These are phyloP conservation scores for Leccinum truebloodii DNA, from an alignment of 768 basidiomycete species.

Conservation along the genomic window DNA sequence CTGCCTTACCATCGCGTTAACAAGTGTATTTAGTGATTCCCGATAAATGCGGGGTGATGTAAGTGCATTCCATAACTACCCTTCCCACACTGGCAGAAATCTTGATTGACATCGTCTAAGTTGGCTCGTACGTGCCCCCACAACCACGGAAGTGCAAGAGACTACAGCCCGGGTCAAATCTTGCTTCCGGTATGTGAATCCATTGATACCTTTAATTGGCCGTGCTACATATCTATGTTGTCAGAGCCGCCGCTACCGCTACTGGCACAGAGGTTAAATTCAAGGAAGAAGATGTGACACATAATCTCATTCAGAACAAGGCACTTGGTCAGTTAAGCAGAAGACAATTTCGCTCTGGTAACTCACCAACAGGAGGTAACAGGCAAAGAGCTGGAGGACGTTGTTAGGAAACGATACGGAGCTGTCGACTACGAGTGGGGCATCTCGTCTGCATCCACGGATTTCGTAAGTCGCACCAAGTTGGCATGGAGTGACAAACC, in stretches of 20 bases:
- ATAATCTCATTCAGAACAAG: constrained; percentile 67
- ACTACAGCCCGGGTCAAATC: constrained; percentile 61
- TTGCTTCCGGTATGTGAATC: constrained; percentile 64
- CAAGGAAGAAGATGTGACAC: constrained; percentile 34
- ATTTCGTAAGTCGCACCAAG: constrained; percentile 60
- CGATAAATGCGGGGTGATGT: constrained; percentile 71
- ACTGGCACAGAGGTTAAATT: constrained; percentile 61
- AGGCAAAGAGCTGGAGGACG: constrained; percentile 52
- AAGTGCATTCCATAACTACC: constrained; percentile 34
- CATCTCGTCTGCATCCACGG: constrained; percentile 72
- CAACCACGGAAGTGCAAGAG: constrained; percentile 55
- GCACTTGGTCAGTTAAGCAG: constrained; percentile 45
- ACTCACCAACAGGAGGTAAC: constrained; percentile 9
- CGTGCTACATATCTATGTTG: neutral
- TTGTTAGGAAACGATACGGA: constrained; percentile 61
- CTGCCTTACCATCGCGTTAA: neutral
- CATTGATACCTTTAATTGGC: neutral
- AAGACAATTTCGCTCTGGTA: constrained; percentile 41
- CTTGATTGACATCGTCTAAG: constrained; percentile 31
- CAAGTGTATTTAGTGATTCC: constrained; percentile 62
- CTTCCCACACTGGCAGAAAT: neutral
- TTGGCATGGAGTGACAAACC: neutral
- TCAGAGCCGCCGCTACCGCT: constrained; percentile 64
- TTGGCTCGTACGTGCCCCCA: constrained; percentile 75
- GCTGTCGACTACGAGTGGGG: constrained; percentile 64